phyloP scores from a whole-genome alignment of 306 rosid genomes.

The Rosa chinensis region DNA sequence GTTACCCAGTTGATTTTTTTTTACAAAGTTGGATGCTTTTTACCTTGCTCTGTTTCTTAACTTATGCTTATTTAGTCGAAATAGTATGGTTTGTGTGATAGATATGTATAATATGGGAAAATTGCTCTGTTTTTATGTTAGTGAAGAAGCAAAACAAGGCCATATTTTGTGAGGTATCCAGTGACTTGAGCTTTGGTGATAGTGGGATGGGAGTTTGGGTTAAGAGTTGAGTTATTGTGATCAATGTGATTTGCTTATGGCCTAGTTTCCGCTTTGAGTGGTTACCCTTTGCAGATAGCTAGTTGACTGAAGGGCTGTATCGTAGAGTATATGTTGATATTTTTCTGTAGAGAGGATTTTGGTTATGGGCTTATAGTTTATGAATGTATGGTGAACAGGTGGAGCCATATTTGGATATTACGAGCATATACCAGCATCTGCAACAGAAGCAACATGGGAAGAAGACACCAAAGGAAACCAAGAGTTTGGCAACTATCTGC shows the following conservation, averaged over 20 bases:
- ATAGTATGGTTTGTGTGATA: background rate
- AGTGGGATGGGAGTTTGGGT: background rate
- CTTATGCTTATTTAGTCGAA: background rate
- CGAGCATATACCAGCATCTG: conserved; percentile 58
- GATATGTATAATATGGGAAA: background rate
- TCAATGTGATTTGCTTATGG: background rate
- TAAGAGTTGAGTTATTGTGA: background rate
- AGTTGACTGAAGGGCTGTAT: background rate
- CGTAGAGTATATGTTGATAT: background rate
- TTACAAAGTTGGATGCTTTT: background rate
- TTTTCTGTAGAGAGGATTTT: background rate
- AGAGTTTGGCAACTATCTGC: conserved; percentile 76
- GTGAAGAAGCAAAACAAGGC: background rate
- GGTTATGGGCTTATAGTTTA: too few relatives aligned
- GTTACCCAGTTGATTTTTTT: background rate
- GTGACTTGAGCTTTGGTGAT: background rate
- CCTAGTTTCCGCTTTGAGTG: background rate
- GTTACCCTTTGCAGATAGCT: background rate
- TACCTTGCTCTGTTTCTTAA: background rate
- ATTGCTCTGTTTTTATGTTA: background rate
- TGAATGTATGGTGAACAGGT: conserved; percentile 40
- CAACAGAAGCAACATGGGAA: conserved; percentile 60
- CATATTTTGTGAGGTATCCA: background rate
- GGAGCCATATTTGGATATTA: conserved; percentile 84
- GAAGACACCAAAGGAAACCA: conserved; percentile 55